Base-by-base conservation (phyloP, 768 basidiomycete genomes). In the Podaxis pistillaris region DNA sequence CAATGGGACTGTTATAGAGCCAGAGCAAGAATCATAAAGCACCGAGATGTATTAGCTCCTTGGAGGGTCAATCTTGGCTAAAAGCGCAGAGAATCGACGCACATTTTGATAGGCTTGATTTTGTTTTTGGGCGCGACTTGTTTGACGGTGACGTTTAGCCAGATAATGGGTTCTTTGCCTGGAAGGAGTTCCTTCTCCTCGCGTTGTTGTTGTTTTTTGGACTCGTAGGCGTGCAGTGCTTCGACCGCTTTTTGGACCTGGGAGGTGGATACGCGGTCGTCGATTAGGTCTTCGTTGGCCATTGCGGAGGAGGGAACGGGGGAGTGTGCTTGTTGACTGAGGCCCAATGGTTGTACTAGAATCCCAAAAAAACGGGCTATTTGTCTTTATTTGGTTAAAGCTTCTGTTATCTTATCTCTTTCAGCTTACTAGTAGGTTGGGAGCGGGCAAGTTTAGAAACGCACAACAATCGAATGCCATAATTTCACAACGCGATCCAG, bases 121-220 rank as follows among this genome's bases (percentile, higher is more conserved):
- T 83, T 89, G 70, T 85, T 86, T 64, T 83, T 84, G 37, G 90
- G 81, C 26, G 87, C 83, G 71, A 95, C 90, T 70, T 81, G 83
- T 80, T 96, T 97, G 63, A 94, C 87, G 3, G 92, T 85, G 58
- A 98, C 80, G 67, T 91, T 88, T 19, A 99, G 82, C 92, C 94
- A 98, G 58, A 98, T 81, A 73, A 87, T 79, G 70, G 94, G 92
- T 68, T 96, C 94, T 73, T 86, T 91, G 51, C 83, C 84, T 0
- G 86, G 81, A 58, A 94, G 75, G 6, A 95, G 85, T 70, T 97
- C 89, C 0, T 74, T 86, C 72, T 92, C 87, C 63, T 89, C 86
- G 62, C 82, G 80, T 69, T 91, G 76, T 67, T 83, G 75, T 65
- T 86, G 83, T 68, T 81, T 79, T 71, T 91, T 88, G 53, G 77